A percentile compares a stretch with the other conserved stretches of the same genome.
phyloP scores from a whole-genome alignment of 805 yeast species.

The Yarrowia sp. region DNA sequence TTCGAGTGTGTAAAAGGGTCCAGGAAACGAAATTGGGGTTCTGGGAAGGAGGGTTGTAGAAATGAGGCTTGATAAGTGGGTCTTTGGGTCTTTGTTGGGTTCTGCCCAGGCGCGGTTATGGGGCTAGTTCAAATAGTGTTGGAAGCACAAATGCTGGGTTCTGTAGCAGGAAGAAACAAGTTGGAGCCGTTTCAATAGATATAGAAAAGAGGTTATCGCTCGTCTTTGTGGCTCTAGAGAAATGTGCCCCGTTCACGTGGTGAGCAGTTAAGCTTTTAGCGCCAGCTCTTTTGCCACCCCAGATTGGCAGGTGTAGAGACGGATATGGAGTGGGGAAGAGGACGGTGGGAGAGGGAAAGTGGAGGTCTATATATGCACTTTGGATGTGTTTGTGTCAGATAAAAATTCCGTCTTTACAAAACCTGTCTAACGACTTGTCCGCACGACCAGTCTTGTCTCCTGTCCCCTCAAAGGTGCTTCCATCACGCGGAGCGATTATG shows the following conservation, averaged over 20 bases:
- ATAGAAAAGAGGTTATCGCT: constrained; percentile 1
- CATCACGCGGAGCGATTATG: constrained; percentile 25
- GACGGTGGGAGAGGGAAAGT: neutral
- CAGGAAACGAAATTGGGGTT: neutral
- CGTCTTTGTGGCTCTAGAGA: constrained; percentile 1
- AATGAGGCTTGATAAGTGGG: neutral
- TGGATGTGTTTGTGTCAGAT: neutral
- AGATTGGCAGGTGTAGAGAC: constrained; percentile 5
- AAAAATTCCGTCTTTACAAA: no score
- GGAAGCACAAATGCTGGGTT: neutral
- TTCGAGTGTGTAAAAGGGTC: neutral
- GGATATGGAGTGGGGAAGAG: neutral
- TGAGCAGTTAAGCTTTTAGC: constrained; percentile 21
- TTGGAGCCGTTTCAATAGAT: neutral
- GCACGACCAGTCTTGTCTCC: no score
- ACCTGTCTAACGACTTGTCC: no score
- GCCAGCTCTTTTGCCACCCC: constrained; percentile 23
- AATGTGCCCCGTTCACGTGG: constrained; percentile 13
- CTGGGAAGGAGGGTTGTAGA: neutral
- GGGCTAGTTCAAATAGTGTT: no score
- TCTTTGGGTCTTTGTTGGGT: neutral
- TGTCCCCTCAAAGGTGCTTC: constrained; percentile 17
- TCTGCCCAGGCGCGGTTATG: neutral
- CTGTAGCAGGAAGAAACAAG: neutral
- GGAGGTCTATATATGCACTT: neutral